phyloP scores from a whole-genome alignment of 352 stramenopile genomes.

The Phytopythium kandeliae region DNA sequence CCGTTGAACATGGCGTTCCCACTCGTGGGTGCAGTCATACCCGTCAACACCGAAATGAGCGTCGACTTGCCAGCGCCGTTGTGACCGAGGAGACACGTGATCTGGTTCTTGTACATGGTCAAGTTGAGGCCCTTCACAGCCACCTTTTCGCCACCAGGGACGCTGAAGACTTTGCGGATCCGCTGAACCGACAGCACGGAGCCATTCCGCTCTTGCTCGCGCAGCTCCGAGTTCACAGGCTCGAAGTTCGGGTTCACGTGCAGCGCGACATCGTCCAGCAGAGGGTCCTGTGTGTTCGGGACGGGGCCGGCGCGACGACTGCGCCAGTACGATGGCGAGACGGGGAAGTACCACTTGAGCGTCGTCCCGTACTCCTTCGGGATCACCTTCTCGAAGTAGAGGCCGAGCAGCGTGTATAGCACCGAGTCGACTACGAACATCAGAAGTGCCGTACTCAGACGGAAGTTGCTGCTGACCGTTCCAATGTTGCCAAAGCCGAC shows the following conservation, averaged over 20 bases:
- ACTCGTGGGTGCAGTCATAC: constrained; percentile 53
- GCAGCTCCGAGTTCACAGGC: constrained; percentile 28
- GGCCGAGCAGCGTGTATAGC: constrained; percentile 83
- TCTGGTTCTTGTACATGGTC: constrained; percentile 90
- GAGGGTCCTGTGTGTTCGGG: too few species aligned
- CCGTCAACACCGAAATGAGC: constrained; percentile 89
- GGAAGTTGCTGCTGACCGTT: constrained; percentile 38
- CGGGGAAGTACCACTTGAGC: constrained; percentile 89
- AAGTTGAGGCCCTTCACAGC: constrained; percentile 80
- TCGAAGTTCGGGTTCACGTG: constrained; percentile 39
- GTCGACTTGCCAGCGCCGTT: constrained; percentile 91
- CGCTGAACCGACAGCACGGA: constrained; percentile 34
- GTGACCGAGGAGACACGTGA: constrained; percentile 89
- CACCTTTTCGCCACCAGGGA: constrained; percentile 69
- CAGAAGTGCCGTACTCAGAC: constrained; percentile 39
- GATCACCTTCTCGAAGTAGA: constrained; percentile 90
- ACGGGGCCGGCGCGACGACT: not conserved
- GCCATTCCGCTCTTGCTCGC: constrained; percentile 28
- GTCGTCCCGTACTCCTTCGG: constrained; percentile 87
- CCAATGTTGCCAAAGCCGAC: constrained; percentile 39
- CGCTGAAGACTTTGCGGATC: constrained; percentile 67
- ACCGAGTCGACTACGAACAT: constrained; percentile 85
- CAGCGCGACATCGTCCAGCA: constrained; percentile 24
- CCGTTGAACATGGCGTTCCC: constrained; percentile 67
- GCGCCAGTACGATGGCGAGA: constrained; percentile 43